Evolutionary conservation across 2,329 filamentous ascomycete species (phyloP).

Genomic region (Penicillium freii): DNA sequence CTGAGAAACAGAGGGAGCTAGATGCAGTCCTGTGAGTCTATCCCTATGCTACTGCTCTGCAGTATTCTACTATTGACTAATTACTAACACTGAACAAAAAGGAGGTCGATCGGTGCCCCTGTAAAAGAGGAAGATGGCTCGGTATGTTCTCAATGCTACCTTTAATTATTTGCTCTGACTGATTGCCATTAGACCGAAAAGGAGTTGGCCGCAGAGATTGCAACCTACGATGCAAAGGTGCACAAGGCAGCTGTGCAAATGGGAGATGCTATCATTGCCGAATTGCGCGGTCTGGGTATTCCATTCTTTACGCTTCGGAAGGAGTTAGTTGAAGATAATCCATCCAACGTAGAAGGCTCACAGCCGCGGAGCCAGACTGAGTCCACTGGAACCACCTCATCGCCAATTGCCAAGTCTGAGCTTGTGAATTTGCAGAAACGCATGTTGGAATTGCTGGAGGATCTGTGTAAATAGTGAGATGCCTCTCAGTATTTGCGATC

Average conservation of each 20-base stretch:
- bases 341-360: neutral
- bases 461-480: conserved; percentile 46
- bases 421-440: conserved; percentile 46
- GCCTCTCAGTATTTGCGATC: neutral
- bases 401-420: conserved; percentile 42
- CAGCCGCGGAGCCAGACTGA: neutral
- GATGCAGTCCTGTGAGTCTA: conserved; percentile 54
- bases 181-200: conserved; percentile 39
- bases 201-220: conserved; percentile 55
- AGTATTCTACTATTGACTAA: neutral
- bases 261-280: conserved; percentile 56
- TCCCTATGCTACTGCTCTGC: neutral
- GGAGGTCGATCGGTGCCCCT: conserved; percentile 48
- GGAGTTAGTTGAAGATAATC: conserved; percentile 39
- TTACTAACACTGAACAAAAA: conserved; percentile 18
- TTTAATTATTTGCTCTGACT: neutral
- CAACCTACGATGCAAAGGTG: conserved; percentile 61
- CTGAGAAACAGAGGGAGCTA: conserved; percentile 54
- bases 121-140: conserved; percentile 30
- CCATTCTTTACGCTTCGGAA: conserved; percentile 59
- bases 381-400: conserved; percentile 2
- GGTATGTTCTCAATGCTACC: conserved; percentile 23
- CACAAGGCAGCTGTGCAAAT: conserved; percentile 59
- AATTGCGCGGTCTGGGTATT: conserved; percentile 57
- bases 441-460: conserved; percentile 53